Conservation (phyloP, 108 stramenopile species). For the Cafeteria roenbergensis region DNA sequence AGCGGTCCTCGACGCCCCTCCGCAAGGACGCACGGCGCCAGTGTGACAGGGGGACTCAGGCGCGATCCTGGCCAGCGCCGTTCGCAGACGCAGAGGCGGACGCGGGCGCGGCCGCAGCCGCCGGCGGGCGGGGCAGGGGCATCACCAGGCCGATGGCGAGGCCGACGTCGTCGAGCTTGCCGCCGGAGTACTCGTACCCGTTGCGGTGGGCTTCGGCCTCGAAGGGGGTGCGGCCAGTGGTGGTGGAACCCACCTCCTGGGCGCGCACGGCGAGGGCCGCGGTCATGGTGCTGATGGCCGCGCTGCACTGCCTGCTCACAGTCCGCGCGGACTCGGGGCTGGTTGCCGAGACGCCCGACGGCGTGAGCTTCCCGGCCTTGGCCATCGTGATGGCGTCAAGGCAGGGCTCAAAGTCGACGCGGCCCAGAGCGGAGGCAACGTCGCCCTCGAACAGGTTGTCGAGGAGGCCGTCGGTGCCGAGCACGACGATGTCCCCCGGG, state of each 20-base stretch:
- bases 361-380: too few species aligned
- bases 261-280: slow-evolving; percentile 4
- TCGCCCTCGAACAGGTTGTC: slow-evolving; percentile 16
- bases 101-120: too few species aligned
- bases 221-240: slow-evolving; percentile 9
- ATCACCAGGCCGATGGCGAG: slow-evolving; percentile 2
- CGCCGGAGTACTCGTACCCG: slow-evolving; percentile 5
- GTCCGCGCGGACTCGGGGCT: background rate
- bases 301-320: too few species aligned
- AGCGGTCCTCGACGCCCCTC: too few species aligned
- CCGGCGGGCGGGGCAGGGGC: too few species aligned
- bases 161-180: slow-evolving; percentile 11
- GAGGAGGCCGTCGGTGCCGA: slow-evolving; percentile 24
- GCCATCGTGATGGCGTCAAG: too few species aligned
- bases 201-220: background rate
- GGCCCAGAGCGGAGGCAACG: background rate
- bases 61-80: too few species aligned
- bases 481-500: slow-evolving; percentile 20
- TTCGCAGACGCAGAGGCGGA: too few species aligned
- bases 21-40: too few species aligned
- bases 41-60: too few species aligned
- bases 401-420: too few species aligned
- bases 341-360: background rate
- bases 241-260: slow-evolving; percentile 1
- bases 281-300: background rate